Evolutionary conservation across 1,139 yeast species (phyloP).

Genomic region (Torulaspora pretoriensis): DNA sequence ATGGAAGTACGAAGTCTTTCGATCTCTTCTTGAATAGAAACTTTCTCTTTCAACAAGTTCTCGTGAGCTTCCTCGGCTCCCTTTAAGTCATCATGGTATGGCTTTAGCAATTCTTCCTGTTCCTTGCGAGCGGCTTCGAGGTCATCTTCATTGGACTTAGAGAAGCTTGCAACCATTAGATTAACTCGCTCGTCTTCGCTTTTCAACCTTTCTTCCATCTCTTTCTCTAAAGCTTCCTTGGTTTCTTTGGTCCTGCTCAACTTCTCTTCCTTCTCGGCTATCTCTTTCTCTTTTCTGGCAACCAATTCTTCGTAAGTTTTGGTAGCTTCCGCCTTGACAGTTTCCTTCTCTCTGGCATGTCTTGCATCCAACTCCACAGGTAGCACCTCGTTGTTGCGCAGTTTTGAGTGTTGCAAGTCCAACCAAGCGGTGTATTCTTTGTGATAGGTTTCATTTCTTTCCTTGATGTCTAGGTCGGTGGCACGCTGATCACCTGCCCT

Average conservation of each 20-base stretch:
- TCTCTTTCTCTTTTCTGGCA: slow-evolving; percentile 28
- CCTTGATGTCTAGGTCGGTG: slow-evolving; percentile 56
- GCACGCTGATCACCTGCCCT: slow-evolving; percentile 73
- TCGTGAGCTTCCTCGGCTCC: slow-evolving; percentile 31
- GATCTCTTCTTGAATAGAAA: slow-evolving; percentile 26
- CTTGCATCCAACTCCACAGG: slow-evolving; percentile 37
- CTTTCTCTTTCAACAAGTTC: slow-evolving; percentile 26
- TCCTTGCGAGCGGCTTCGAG: slow-evolving; percentile 29
- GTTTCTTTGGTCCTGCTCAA: slow-evolving; percentile 26
- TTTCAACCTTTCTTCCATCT: slow-evolving; percentile 21
- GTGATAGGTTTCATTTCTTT: slow-evolving; percentile 43
- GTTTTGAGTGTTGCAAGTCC: slow-evolving; percentile 33
- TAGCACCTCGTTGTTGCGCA: slow-evolving; percentile 39
- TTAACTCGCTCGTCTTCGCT: slow-evolving; percentile 21
- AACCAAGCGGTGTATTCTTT: slow-evolving; percentile 28
- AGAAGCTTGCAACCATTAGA: slow-evolving; percentile 32
- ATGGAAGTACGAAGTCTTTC: slow-evolving; percentile 26
- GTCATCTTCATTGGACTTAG: slow-evolving; percentile 38
- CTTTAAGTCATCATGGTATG: slow-evolving; percentile 29
- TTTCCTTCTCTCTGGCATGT: slow-evolving; percentile 32
- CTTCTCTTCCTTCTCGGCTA: slow-evolving; percentile 35
- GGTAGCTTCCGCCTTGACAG: slow-evolving; percentile 24
- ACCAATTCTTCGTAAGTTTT: slow-evolving; percentile 33
- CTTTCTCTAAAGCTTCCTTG: slow-evolving; percentile 31
- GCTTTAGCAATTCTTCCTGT: slow-evolving; percentile 29